Percentiles rank a stretch among this genome's conserved stretches.
Conservation (phyloP, 345 rosid genomes). For the Syzygium aromaticum region DNA sequence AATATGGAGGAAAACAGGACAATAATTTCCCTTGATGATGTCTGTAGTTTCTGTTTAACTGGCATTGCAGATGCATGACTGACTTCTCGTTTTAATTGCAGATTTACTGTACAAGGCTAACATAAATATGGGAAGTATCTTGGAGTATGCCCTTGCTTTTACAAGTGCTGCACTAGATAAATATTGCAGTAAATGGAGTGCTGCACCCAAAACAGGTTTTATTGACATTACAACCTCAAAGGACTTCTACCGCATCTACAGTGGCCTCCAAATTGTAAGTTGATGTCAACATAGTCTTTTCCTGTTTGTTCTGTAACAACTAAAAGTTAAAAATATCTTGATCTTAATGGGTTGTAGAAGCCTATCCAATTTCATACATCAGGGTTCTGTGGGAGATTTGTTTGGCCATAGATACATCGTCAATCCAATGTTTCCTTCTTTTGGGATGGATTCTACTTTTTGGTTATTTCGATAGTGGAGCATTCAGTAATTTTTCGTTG, state of each 20-base stretch:
- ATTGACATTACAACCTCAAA: conserved; percentile 93
- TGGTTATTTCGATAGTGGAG: background rate
- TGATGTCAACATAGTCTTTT: background rate
- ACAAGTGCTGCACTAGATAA: conserved; percentile 94
- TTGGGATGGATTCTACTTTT: background rate
- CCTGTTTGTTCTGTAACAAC: background rate
- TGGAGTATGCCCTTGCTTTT: conserved; percentile 97
- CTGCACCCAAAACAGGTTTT: conserved; percentile 92
- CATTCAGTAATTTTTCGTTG: background rate
- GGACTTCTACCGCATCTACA: conserved; percentile 87
- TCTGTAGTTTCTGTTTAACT: background rate
- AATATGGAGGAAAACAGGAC: background rate
- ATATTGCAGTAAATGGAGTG: conserved; percentile 94
- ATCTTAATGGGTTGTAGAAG: background rate
- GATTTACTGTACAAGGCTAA: conserved; percentile 96
- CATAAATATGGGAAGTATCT: conserved; percentile 80
- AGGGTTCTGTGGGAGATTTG: background rate
- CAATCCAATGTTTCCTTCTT: background rate
- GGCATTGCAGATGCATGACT: background rate
- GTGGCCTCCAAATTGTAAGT: conserved; percentile 95
- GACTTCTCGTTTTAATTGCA: conserved; percentile 14
- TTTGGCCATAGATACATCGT: background rate
- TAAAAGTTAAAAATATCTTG: background rate
- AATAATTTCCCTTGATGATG: background rate
- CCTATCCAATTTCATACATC: background rate